Evolutionary conservation across 306 rosid species (phyloP).

Genomic region (Comarum palustre): DNA sequence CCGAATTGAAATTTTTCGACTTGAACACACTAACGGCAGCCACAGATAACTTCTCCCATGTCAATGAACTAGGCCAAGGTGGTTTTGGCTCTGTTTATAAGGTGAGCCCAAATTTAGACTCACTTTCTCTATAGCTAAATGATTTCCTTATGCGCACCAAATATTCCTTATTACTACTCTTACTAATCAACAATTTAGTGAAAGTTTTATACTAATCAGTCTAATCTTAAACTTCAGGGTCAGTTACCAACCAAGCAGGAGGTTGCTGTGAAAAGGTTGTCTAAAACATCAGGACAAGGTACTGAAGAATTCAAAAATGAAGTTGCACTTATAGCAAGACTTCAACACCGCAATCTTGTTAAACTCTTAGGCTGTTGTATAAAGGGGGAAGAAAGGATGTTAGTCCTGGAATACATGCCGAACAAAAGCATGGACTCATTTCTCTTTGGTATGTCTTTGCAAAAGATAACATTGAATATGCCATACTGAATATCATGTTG

Average conservation of each 20-base stretch:
- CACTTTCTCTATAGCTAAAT: no score
- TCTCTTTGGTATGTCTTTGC: constrained; percentile 47
- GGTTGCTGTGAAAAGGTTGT: constrained; percentile 44
- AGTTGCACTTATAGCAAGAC: constrained; percentile 49
- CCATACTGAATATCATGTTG: background rate
- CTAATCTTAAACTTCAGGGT: constrained; percentile 14
- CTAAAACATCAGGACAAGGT: constrained; percentile 53
- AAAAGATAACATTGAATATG: no score
- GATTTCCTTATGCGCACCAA: no score
- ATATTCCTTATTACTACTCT: no score
- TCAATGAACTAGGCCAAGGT: constrained; percentile 17
- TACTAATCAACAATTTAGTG: background rate
- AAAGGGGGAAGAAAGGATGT: constrained; percentile 42
- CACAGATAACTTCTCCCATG: constrained; percentile 6
- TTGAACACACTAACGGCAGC: constrained; percentile 14
- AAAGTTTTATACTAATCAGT: no score
- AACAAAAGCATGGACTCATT: constrained; percentile 54
- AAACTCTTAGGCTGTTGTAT: constrained; percentile 55
- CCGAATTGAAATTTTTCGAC: constrained; percentile 3
- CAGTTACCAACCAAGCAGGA: constrained; percentile 9
- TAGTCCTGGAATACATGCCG: constrained; percentile 51
- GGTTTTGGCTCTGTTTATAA: constrained; percentile 26
- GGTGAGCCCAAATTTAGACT: background rate
- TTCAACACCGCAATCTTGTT: constrained; percentile 60
- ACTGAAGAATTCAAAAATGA: constrained; percentile 53